Percentiles rank a stretch among this genome's conserved stretches.
These are phyloP conservation scores for Trichocomaceae sp. DNA, from an alignment of 2,329 filamentous ascomycete species.

Conservation along the genomic window DNA sequence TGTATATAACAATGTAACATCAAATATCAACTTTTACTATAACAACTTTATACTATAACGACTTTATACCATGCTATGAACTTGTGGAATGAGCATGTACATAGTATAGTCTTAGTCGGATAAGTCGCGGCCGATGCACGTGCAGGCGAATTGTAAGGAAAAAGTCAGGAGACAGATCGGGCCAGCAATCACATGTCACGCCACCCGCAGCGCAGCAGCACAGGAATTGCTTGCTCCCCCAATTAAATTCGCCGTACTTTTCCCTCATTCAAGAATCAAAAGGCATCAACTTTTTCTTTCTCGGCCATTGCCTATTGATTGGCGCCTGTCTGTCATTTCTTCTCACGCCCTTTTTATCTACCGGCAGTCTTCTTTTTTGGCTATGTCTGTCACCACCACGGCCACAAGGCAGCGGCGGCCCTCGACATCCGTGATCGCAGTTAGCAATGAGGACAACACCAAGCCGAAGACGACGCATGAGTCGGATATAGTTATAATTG, in stretches of 20 bases:
- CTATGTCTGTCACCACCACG: constrained; percentile 19
- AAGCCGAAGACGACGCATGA: constrained; percentile 35
- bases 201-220: background rate
- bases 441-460: background rate
- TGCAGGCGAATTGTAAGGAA: background rate
- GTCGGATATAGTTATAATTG: constrained; percentile 82
- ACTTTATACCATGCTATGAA: too few species aligned
- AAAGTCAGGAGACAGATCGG: background rate
- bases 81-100: too few species aligned
- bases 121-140: background rate
- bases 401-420: constrained; percentile 5
- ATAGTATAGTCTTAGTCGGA: too few species aligned
- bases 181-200: constrained; percentile 12
- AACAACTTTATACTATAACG: too few species aligned
- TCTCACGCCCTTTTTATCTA: background rate
- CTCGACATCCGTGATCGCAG: constrained; percentile 8
- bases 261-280: background rate
- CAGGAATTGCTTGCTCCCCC: background rate
- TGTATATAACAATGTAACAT: background rate
- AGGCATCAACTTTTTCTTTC: background rate
- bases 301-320: background rate
- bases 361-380: background rate
- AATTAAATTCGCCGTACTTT: background rate
- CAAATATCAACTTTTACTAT: too few species aligned
- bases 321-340: background rate